phyloP scores from a whole-genome alignment of 345 rosid genomes.

The Salix purpurea region DNA sequence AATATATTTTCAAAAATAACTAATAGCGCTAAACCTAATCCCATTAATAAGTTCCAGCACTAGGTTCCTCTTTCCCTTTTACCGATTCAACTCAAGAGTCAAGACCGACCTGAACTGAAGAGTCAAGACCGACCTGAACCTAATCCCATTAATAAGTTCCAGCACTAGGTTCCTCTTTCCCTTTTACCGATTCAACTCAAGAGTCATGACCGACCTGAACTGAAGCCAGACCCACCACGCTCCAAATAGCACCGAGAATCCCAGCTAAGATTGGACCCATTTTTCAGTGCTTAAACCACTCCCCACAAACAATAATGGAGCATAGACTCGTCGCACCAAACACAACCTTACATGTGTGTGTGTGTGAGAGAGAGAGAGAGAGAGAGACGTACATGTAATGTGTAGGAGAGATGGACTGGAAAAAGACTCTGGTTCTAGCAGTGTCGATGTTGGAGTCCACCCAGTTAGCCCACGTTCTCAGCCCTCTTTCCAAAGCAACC shows the following conservation, averaged over 20 bases:
- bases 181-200: neutral
- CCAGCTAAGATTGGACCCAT: constrained; percentile 20
- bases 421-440: constrained; percentile 55
- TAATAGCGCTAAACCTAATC: no score
- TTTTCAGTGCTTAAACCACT: constrained; percentile 20
- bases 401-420: constrained; percentile 83
- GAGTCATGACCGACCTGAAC: constrained; percentile 1
- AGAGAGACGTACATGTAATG: constrained; percentile 60
- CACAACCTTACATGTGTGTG: neutral
- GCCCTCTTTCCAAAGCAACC: constrained; percentile 68
- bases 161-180: neutral
- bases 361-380: neutral
- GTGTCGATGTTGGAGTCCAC: constrained; percentile 51
- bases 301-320: neutral
- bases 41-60: no score
- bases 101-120: neutral
- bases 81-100: neutral
- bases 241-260: neutral
- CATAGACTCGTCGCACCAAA: neutral
- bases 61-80: neutral
- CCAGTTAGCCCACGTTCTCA: constrained; percentile 88
- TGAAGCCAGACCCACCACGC: neutral
- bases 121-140: constrained; percentile 3
- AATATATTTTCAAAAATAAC: no score
- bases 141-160: no score